phyloP scores from a whole-genome alignment of 805 yeast genomes.

The Brettanomyces naardenensis region DNA sequence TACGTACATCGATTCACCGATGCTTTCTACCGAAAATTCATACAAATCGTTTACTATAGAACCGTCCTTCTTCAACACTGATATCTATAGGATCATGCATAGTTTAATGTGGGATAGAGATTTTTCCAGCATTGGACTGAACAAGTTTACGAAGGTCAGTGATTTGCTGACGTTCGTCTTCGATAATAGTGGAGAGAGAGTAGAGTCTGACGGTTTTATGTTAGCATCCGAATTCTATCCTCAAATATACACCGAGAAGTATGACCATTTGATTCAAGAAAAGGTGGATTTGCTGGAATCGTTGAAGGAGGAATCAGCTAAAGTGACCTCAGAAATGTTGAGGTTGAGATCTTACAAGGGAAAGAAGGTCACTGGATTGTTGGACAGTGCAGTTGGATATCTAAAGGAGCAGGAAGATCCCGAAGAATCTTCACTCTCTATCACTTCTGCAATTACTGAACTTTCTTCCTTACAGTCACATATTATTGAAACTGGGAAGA shows the following conservation, averaged over 20 bases:
- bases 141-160: conserved; percentile 19
- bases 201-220: conserved; percentile 22
- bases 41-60: conserved; percentile 28
- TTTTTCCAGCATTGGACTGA: conserved; percentile 15
- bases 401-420: conserved; percentile 13
- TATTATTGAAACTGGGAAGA: conserved; percentile 5
- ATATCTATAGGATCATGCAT: conserved; percentile 28
- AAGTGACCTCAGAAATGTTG: conserved; percentile 9
- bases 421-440: neutral
- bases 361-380: conserved; percentile 18
- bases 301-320: conserved; percentile 3
- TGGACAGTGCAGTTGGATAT: conserved; percentile 21
- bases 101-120: conserved; percentile 25
- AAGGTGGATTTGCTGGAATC: conserved; percentile 12
- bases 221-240: conserved; percentile 30
- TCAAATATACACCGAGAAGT: conserved; percentile 29
- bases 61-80: conserved; percentile 19
- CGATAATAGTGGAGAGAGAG: conserved; percentile 21
- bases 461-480: conserved; percentile 12
- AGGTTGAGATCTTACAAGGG: conserved; percentile 26
- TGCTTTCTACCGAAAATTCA: neutral
- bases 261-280: conserved; percentile 15
- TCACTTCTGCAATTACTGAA: conserved; percentile 15
- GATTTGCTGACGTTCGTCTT: conserved; percentile 29
- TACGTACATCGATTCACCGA: conserved; percentile 1